phyloP scores from a whole-genome alignment of 345 rosid species.

The Rhizophora apiculata region DNA sequence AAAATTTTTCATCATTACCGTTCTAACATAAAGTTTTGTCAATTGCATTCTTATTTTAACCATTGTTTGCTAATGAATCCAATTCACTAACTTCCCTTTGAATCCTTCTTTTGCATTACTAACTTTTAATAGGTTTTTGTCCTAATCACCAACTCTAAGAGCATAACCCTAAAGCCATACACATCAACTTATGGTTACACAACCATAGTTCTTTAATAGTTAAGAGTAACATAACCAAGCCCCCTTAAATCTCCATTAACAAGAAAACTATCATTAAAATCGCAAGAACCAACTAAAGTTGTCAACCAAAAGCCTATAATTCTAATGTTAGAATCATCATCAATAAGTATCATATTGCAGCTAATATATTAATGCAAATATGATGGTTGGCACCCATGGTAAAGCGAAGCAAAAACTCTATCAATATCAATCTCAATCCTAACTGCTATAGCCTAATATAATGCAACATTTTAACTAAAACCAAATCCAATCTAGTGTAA shows the following conservation, averaged over 20 bases:
- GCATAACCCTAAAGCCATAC: slow-evolving; percentile 73
- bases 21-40: slow-evolving; percentile 47
- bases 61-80: slow-evolving; percentile 56
- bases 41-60: slow-evolving; percentile 43
- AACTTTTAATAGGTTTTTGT: slow-evolving; percentile 44
- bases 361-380: slow-evolving; percentile 62
- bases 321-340: slow-evolving; percentile 79
- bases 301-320: slow-evolving; percentile 71
- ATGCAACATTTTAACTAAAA: slow-evolving; percentile 25
- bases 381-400: slow-evolving; percentile 71
- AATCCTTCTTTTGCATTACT: slow-evolving; percentile 40
- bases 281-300: slow-evolving; percentile 41
- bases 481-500: slow-evolving; percentile 37
- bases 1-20: slow-evolving; percentile 55
- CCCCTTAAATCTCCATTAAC: slow-evolving; percentile 61
- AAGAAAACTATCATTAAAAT: slow-evolving; percentile 49
- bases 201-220: slow-evolving; percentile 60
- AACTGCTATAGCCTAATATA: slow-evolving; percentile 72
- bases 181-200: slow-evolving; percentile 73
- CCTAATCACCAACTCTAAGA: slow-evolving; percentile 73
- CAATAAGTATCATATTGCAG: slow-evolving; percentile 65
- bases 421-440: slow-evolving; percentile 73
- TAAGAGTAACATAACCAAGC: slow-evolving; percentile 76
- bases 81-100: slow-evolving; percentile 68
- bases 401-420: slow-evolving; percentile 83